phyloP scores from a whole-genome alignment of 2,329 filamentous ascomycete species.

The Talaromyces amestolkiae region DNA sequence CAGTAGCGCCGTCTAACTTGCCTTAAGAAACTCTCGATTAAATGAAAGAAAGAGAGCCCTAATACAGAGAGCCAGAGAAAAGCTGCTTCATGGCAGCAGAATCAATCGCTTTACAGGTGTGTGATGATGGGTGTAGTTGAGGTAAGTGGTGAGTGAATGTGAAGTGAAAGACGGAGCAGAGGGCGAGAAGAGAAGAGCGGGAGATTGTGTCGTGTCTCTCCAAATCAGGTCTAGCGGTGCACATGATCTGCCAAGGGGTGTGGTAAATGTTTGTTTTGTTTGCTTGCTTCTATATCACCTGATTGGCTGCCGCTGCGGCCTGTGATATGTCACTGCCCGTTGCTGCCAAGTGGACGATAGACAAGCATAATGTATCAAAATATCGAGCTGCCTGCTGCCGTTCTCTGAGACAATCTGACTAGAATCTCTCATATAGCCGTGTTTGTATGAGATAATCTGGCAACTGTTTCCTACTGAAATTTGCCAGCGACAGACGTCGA shows the following conservation, averaged over 20 bases:
- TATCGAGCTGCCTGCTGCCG: background rate
- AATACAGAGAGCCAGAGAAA: slow-evolving; percentile 37
- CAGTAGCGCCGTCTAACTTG: slow-evolving; percentile 23
- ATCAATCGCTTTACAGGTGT: slow-evolving; percentile 42
- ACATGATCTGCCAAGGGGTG: slow-evolving; percentile 22
- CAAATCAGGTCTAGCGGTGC: slow-evolving; percentile 20
- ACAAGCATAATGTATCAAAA: background rate
- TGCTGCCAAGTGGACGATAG: slow-evolving; percentile 32
- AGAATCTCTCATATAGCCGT: background rate
- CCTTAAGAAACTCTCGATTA: slow-evolving; percentile 24
- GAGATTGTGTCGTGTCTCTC: slow-evolving; percentile 17
- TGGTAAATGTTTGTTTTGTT: slow-evolving; percentile 22
- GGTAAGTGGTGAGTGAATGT: slow-evolving; percentile 7
- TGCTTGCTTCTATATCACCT: slow-evolving; percentile 16
- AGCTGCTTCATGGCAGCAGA: slow-evolving; percentile 34
- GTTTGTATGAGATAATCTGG: slow-evolving; percentile 4
- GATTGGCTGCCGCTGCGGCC: slow-evolving; percentile 23
- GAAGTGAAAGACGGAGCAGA: slow-evolving; percentile 13
- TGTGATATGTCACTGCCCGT: background rate
- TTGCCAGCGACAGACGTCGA: background rate
- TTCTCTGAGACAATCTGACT: background rate
- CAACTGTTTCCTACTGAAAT: background rate
- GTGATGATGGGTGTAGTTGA: slow-evolving; percentile 23
- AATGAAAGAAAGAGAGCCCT: slow-evolving; percentile 30
- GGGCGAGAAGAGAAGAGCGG: slow-evolving; percentile 8